Base-by-base conservation (phyloP, 192 early-diverging fungal species). In the Coemansia sp. region DNA sequence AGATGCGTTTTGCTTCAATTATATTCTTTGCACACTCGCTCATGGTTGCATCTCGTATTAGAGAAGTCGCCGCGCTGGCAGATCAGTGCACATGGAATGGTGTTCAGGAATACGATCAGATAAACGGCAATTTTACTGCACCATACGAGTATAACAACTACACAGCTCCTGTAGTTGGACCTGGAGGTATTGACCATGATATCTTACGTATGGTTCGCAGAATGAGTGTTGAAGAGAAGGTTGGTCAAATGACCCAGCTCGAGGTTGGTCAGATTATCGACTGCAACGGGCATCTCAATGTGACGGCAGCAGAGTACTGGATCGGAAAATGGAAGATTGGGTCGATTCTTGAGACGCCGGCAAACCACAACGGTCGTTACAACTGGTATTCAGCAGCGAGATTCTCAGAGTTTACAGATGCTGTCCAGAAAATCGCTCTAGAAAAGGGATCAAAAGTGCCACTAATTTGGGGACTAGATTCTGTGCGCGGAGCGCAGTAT, bases 181-280 rank as follows among this genome's bases (percentile, higher is more conserved):
- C 76, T 0, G 54, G 51, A 0, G 0, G 45, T 0, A 77, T 84
- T 38, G 87, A 88, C 44, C 25, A 21, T 0, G 87, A 84, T 44
- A 75, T 88, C 33, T 39, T 24, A 14, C 44, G 24, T 3, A 61
- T 87, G 45, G 69, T 82, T 9, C 18, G 53, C 14, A 53, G 45
- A 4, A 65, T 88, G 77, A 80, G 69, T 0, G 38, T 86, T 4
- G 60, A 62, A 43, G 81, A 87, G 41, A 81, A 87, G 47, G 78
- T 82, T 23, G 87, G 87, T 14, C 87, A 88, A 48, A 85, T 88
- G 86, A 82, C 82, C 15, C 82, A 85, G 62, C 70, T 88, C 19
- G 69, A 85, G 22, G 77, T 83, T 12, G 85, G 84, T 13, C 59
- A 74, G 79, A 25, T 88, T 14, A 56, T 86, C 12, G 71, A 78